phyloP scores from a whole-genome alignment of 305 asterid species.

The Solanum hybrid region DNA sequence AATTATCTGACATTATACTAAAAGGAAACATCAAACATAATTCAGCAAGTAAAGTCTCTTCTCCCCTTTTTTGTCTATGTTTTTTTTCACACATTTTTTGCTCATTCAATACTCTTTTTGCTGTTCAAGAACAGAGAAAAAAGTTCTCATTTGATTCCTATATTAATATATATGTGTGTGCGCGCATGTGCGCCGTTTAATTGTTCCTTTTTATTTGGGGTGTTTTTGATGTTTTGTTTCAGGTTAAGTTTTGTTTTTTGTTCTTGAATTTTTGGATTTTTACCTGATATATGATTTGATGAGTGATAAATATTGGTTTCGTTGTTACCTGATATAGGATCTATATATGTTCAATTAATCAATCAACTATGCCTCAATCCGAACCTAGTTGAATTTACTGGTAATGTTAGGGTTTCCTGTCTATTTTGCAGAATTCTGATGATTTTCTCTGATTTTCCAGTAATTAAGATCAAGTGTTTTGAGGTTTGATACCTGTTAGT shows the following conservation, averaged over 20 bases:
- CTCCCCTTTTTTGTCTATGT: not conserved
- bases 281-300: not conserved
- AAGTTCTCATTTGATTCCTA: not conserved
- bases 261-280: not conserved
- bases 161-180: no score
- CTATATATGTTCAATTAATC: not conserved
- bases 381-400: not conserved
- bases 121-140: not conserved
- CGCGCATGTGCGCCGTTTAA: not conserved
- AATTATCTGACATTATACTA: no score
- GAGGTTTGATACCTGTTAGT: no score
- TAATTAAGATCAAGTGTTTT: no score
- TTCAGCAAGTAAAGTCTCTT: no score
- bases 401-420: not conserved
- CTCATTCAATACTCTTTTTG: not conserved
- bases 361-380: not conserved
- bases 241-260: not conserved
- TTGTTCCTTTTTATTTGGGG: not conserved
- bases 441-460: not conserved
- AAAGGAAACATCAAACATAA: no score
- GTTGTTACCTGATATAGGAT: not conserved
- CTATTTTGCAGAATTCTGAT: not conserved
- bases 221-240: no score
- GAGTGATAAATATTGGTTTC: not conserved
- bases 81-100: not conserved